Conservation (phyloP, 208 protist species). For the Endotrypanum monterogeii region DNA sequence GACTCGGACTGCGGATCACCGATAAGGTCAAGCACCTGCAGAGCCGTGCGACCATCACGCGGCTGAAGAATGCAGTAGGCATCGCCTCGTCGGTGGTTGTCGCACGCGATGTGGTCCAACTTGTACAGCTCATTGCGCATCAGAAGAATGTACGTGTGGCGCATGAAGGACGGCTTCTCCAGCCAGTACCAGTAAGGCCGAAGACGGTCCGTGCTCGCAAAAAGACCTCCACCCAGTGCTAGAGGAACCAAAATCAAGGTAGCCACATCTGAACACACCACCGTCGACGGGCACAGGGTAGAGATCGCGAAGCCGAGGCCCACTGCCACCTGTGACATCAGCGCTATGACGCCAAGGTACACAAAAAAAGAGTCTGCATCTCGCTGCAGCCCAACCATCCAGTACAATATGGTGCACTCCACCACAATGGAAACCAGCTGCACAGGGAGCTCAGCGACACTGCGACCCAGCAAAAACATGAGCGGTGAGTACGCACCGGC, state of each 20-base stretch:
- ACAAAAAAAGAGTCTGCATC: slow-evolving; percentile 58
- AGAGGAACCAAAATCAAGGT: slow-evolving; percentile 71
- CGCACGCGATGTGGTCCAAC: slow-evolving; percentile 35
- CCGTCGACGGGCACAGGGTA: slow-evolving; percentile 33
- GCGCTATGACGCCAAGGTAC: slow-evolving; percentile 46
- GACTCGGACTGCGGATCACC: slow-evolving; percentile 41
- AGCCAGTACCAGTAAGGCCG: slow-evolving; percentile 84
- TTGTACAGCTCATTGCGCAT: slow-evolving; percentile 67
- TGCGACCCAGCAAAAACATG: slow-evolving; percentile 51
- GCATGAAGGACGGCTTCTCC: slow-evolving; percentile 75
- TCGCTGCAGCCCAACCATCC: slow-evolving; percentile 48
- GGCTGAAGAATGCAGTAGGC: slow-evolving; percentile 51
- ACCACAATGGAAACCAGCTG: slow-evolving; percentile 44
- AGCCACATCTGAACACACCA: slow-evolving; percentile 46
- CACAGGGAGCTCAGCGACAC: slow-evolving; percentile 56
- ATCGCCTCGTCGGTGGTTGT: slow-evolving; percentile 40
- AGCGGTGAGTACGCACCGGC: slow-evolving; percentile 65
- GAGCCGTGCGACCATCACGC: slow-evolving; percentile 52
- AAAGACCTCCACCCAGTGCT: slow-evolving; percentile 60
- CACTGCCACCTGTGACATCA: slow-evolving; percentile 54
- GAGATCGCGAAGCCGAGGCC: slow-evolving; percentile 65
- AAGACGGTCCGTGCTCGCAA: slow-evolving; percentile 62
- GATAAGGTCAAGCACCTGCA: slow-evolving; percentile 58
- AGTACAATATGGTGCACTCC: slow-evolving; percentile 67
- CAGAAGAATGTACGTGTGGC: slow-evolving; percentile 66